Base-by-base conservation (phyloP, 768 basidiomycete species). In the Thelephora ganbajun region DNA sequence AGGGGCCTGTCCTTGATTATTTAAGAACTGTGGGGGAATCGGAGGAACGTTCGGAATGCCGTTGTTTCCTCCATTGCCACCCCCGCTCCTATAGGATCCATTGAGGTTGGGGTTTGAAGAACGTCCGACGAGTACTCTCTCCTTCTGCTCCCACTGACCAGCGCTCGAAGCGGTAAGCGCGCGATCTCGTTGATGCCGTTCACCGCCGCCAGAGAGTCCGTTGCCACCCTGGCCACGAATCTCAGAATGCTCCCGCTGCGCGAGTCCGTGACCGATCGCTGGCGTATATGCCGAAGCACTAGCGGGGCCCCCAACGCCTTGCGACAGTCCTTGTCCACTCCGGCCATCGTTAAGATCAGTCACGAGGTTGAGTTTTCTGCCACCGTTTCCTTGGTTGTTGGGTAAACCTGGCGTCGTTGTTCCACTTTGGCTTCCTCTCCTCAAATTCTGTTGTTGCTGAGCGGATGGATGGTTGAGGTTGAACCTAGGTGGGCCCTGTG, bases 81-180 rank as follows among this genome's bases (percentile, higher is more conserved):
- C 65, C 50, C 64, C 63, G 23, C 50, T 48, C 44, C 61, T 75
- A 53, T 81, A 81, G 1, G 70, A 68, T 50, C 80, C 77, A 50
- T 80, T 75, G 46, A 87, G 56, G 58, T 77, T 89, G 13, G 82
- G 71, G 60, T 81, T 87, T 35, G 84, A 85, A 12, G 72, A 60
- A 39, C 80, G 76, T 30, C 68, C 67, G 20, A 67, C 64, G 19
- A 81, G 65, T 35, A 70, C 63, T 36, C 75, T 75, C 23, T 83
- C 79, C 57, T 75, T 79, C 54, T 77, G 75, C 36, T 83, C 80
- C 85, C 84, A 85, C 7, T 68, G 60, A 3, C 64, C 60, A 3
- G 64, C 57, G 20, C 65, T 61, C 4, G 69, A 57, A 7, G 66
- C 58, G 6, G 65, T 61, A 49, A 63, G 54, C 0, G 66, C 63